These are phyloP conservation scores for Tremella fuciformis DNA, from an alignment of 768 basidiomycete species.

Conservation along the genomic window DNA sequence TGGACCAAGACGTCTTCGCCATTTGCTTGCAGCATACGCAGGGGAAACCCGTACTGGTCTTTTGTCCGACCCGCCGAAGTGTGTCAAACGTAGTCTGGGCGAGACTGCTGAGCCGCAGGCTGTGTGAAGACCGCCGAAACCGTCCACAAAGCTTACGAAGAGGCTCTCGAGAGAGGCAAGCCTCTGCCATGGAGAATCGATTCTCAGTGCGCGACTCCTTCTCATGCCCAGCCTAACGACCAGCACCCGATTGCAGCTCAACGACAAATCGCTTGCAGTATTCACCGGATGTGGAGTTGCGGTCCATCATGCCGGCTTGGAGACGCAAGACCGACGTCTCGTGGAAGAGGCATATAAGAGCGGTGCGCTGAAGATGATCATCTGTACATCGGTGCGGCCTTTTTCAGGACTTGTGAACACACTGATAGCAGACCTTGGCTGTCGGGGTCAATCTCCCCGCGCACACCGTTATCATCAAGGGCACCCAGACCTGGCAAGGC, in stretches of 20 bases:
- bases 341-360: conserved; percentile 72
- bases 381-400: conserved; percentile 74
- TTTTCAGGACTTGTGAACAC: conserved; percentile 9
- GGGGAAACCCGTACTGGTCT: conserved; percentile 82
- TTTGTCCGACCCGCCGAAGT: conserved; percentile 87
- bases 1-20: conserved; percentile 71
- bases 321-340: conserved; percentile 65
- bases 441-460: conserved; percentile 96
- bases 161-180: conserved; percentile 55
- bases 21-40: conserved; percentile 69
- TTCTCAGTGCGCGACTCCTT: conserved; percentile 8
- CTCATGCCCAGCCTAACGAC: background rate
- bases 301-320: conserved; percentile 86
- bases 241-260: conserved; percentile 1
- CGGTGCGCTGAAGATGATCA: conserved; percentile 64
- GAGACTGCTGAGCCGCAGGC: conserved; percentile 15
- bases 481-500: conserved; percentile 75
- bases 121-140: conserved; percentile 64
- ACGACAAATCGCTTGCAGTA: conserved; percentile 3
- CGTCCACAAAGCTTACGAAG: conserved; percentile 68
- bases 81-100: conserved; percentile 9
- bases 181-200: conserved; percentile 22
- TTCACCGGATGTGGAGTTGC: conserved; percentile 75
- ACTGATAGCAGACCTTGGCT: conserved; percentile 70
- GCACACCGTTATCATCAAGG: conserved; percentile 88